Evolutionary conservation across 768 basidiomycete genomes (phyloP).

Genomic region (Collybia sp.): DNA sequence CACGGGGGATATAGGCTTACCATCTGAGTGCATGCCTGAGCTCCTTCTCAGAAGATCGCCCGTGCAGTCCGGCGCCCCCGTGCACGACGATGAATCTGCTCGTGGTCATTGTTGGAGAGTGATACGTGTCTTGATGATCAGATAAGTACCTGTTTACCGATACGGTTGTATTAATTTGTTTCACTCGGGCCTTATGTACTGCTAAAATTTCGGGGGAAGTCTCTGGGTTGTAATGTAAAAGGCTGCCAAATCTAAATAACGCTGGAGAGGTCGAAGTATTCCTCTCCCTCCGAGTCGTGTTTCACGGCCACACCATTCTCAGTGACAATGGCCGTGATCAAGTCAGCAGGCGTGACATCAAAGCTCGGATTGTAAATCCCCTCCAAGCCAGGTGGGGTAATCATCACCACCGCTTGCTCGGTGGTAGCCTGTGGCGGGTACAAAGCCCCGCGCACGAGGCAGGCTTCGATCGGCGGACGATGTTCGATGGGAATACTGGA

Average conservation of each 20-base stretch:
- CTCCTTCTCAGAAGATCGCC: slow-evolving; percentile 37
- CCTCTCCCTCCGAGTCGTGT: slow-evolving; percentile 45
- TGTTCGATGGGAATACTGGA: slow-evolving; percentile 88
- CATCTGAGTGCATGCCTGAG: slow-evolving; percentile 53
- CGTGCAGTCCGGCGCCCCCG: slow-evolving; percentile 74
- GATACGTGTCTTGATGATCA: slow-evolving; percentile 10
- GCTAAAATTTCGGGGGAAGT: too few species aligned
- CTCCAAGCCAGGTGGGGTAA: slow-evolving; percentile 65
- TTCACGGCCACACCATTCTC: slow-evolving; percentile 91
- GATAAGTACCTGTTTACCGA: background rate
- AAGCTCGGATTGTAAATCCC: slow-evolving; percentile 92
- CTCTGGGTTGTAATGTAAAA: too few species aligned
- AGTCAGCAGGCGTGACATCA: slow-evolving; percentile 91
- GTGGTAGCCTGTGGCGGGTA: slow-evolving; percentile 51
- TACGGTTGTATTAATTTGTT: too few species aligned
- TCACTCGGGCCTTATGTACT: too few species aligned
- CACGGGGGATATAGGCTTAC: slow-evolving; percentile 26
- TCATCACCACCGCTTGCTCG: slow-evolving; percentile 75
- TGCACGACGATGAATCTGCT: slow-evolving; percentile 55
- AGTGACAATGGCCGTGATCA: slow-evolving; percentile 94
- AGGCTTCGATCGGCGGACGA: slow-evolving; percentile 82
- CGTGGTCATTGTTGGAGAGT: too few species aligned
- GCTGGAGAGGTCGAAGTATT: slow-evolving; percentile 56
- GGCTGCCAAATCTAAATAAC: slow-evolving; percentile 37
- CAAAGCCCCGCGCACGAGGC: slow-evolving; percentile 78